Base-by-base conservation (phyloP, 768 basidiomycete species). In the Leccinum fibrillosum region DNA sequence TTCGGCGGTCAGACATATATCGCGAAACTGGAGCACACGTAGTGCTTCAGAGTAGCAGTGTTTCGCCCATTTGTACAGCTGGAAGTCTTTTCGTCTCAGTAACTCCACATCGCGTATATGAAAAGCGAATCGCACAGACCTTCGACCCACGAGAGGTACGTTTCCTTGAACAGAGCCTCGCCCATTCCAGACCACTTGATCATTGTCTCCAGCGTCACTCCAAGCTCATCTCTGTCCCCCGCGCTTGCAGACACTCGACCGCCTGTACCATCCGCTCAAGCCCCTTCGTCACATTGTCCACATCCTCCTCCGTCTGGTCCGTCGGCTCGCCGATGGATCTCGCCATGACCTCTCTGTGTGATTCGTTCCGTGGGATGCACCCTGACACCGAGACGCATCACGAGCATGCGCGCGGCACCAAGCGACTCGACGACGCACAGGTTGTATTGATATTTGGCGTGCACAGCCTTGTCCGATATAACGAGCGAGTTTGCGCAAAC, bases 351-450 rank as follows among this genome's bases (percentile, higher is more conserved):
- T 88, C 84, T 56, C n/a, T n/a, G 72, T 4, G 89, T 88, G 37
- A 89, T 75, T 60, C 79, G 83, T 70, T 72, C 58, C 72, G 74
- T 17, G 62, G 75, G 12, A 75, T 71, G 21, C 13, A 77, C 68
- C 1, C 60, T 13, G 15, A 90, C 59, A 2, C 25, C 80, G 21
- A 94, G 80, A 37, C 75, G 73, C 30, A 80, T 78, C 0, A 86
- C 85, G 12, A 97, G 79, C 5, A 93, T 76, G 25, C 89, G 80
- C 0, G 94, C 91, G 2, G 85, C 88, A 35, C 86, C 86, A 19
- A 93, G 85, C 0, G 88, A 90, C 72, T 97, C 94, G 17, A 95
- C 89, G 34, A 94, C 92, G 34, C 92, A 90, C 15, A 95, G 78
- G 68, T 97, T 96, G 77, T 95, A 95, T 48, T 86, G 81, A 35